Conservation (phyloP, 2,329 filamentous ascomycete genomes). For the Lecanoromycetidae sp. region DNA sequence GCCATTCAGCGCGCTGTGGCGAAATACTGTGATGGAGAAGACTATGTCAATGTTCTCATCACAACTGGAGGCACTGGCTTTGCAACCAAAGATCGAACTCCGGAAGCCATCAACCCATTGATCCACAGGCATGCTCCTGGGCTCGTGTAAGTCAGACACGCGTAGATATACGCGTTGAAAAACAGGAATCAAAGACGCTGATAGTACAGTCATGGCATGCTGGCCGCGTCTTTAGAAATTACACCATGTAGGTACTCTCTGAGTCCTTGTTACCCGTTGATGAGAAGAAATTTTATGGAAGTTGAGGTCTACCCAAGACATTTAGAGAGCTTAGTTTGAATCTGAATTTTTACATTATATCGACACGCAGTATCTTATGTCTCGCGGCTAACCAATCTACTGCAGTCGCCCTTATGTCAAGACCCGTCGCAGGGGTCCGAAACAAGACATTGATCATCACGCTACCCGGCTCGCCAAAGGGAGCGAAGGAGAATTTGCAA, state of each 20-base stretch:
- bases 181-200: slow-evolving; percentile 11
- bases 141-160: slow-evolving; percentile 50
- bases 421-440: slow-evolving; percentile 79
- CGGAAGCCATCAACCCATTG: slow-evolving; percentile 50
- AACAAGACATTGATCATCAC: slow-evolving; percentile 75
- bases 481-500: slow-evolving; percentile 84
- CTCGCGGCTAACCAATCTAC: no score
- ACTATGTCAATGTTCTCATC: slow-evolving; percentile 60
- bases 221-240: slow-evolving; percentile 67
- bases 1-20: slow-evolving; percentile 65
- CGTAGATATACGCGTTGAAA: no score
- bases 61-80: slow-evolving; percentile 94
- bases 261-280: neutral
- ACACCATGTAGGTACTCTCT: slow-evolving; percentile 63
- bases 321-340: no score
- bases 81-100: slow-evolving; percentile 70
- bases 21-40: slow-evolving; percentile 54
- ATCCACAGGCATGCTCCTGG: slow-evolving; percentile 56
- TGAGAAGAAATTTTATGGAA: no score
- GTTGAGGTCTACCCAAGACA: no score
- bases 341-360: no score
- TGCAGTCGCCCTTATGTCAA: slow-evolving; percentile 87
- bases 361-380: no score
- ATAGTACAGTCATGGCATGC: slow-evolving; percentile 65
- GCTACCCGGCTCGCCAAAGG: slow-evolving; percentile 87